phyloP scores from a whole-genome alignment of 208 protist genomes.

The Trypanosoma lewisi region DNA sequence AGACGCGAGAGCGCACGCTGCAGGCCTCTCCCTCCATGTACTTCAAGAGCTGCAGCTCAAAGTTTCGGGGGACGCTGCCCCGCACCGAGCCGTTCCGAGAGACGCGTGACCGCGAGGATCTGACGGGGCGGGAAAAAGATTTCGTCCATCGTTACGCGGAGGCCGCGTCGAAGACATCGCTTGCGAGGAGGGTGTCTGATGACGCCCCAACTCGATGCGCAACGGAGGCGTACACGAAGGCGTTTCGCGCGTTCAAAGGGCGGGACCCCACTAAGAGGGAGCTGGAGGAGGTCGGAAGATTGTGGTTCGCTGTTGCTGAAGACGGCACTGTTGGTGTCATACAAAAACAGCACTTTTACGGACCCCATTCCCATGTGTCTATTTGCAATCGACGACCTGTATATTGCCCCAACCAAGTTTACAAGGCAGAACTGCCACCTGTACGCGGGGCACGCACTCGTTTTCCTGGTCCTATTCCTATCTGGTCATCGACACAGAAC shows the following conservation, averaged over 20 bases:
- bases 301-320: conserved; percentile 73
- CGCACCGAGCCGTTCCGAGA: conserved; percentile 54
- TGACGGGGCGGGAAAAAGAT: conserved; percentile 68
- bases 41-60: conserved; percentile 56
- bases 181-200: conserved; percentile 34
- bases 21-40: conserved; percentile 39
- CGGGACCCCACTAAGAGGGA: conserved; percentile 71
- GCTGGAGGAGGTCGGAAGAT: conserved; percentile 60
- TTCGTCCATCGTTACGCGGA: conserved; percentile 85
- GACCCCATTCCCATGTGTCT: conserved; percentile 76
- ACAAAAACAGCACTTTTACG: conserved; percentile 79
- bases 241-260: conserved; percentile 68
- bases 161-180: conserved; percentile 34
- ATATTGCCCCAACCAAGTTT: conserved; percentile 65
- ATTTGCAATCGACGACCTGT: conserved; percentile 41
- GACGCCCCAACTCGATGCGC: conserved; percentile 39
- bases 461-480: conserved; percentile 80
- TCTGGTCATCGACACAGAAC: conserved; percentile 84
- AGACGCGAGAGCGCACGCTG: conserved; percentile 28
- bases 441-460: conserved; percentile 65
- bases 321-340: conserved; percentile 72
- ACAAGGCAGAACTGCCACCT: conserved; percentile 50
- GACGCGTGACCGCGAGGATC: conserved; percentile 37
- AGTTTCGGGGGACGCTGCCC: conserved; percentile 30
- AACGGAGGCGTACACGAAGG: conserved; percentile 65